Percentiles rank a stretch among this genome's conserved stretches.
Conservation (phyloP, 2,329 filamentous ascomycete species). For the Penicillium crustosum region DNA sequence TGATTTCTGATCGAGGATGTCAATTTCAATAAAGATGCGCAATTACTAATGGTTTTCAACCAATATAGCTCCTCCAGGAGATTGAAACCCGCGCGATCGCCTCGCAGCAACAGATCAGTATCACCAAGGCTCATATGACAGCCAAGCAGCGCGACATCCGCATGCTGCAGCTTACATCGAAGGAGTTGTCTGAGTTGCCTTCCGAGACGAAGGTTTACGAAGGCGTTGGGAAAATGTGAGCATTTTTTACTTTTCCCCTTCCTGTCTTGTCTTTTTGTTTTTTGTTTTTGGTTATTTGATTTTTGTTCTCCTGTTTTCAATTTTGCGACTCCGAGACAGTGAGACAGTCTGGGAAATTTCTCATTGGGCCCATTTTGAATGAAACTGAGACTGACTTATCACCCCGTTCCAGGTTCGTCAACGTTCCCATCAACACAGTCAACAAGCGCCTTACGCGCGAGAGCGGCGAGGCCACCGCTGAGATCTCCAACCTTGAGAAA, state of each 20-base stretch:
- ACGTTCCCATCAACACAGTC: conserved; percentile 69
- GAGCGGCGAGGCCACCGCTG: conserved; percentile 70
- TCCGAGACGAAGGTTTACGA: conserved; percentile 81
- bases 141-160: conserved; percentile 86
- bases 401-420: conserved; percentile 71
- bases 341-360: not conserved
- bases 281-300: conserved; percentile 13
- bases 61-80: conserved; percentile 77
- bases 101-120: conserved; percentile 86
- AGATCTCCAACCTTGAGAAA: conserved; percentile 80
- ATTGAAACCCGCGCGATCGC: conserved; percentile 86
- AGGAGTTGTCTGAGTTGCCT: conserved; percentile 76
- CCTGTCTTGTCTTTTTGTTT: conserved; percentile 13
- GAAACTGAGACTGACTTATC: conserved; percentile 3
- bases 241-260: conserved; percentile 12
- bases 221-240: conserved; percentile 94
- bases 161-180: conserved; percentile 81
- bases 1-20: not conserved
- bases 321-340: not conserved
- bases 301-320: conserved; percentile 5
- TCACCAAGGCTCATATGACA: conserved; percentile 80
- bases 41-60: conserved; percentile 11
- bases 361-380: not conserved
- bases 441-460: conserved; percentile 74
- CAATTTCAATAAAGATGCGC: not conserved